A percentile compares a stretch with the other conserved stretches of the same genome.
Evolutionary conservation across 1,284 basidiomycete genomes (phyloP).

Genomic region (Austroboletus niveus): DNA sequence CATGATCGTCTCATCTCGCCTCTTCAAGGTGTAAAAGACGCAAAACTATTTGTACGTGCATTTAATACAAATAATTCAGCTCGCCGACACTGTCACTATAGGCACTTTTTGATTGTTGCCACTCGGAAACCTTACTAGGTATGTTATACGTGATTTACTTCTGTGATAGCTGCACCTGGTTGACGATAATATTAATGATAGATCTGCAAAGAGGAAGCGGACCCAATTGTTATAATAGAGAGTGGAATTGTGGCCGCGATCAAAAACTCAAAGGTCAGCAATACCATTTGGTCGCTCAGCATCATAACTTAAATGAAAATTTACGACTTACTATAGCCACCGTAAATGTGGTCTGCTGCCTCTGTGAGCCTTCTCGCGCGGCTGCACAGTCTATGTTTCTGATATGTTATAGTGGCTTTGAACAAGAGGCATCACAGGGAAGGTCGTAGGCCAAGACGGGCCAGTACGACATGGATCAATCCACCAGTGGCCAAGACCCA

Average conservation of each 20-base stretch:
- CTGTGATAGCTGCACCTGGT: background rate
- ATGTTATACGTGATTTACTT: background rate
- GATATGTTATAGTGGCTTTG: constrained; percentile 10
- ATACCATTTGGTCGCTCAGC: background rate
- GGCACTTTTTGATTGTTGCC: constrained; percentile 33
- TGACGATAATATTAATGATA: background rate
- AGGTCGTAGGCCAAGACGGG: background rate
- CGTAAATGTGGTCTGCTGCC: background rate
- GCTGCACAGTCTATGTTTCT: background rate
- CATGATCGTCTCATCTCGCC: constrained; percentile 20
- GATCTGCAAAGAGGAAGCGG: constrained; percentile 16
- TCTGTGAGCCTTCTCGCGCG: constrained; percentile 12
- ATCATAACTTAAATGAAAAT: background rate
- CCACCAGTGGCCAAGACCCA: constrained; percentile 6
- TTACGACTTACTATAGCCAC: constrained; percentile 4
- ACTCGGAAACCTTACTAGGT: constrained; percentile 31
- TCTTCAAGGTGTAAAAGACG: constrained; percentile 17
- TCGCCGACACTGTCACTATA: constrained; percentile 4
- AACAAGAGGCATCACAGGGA: background rate
- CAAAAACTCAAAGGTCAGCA: constrained; percentile 20
- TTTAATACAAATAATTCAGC: background rate
- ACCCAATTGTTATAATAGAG: constrained; percentile 18
- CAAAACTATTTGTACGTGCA: constrained; percentile 19
- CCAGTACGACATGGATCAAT: constrained; percentile 2
- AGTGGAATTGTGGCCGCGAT: constrained; percentile 16